These are phyloP conservation scores for Plasmodium inui DNA, from an alignment of 169 alveolate genomes.

Conservation along the genomic window DNA sequence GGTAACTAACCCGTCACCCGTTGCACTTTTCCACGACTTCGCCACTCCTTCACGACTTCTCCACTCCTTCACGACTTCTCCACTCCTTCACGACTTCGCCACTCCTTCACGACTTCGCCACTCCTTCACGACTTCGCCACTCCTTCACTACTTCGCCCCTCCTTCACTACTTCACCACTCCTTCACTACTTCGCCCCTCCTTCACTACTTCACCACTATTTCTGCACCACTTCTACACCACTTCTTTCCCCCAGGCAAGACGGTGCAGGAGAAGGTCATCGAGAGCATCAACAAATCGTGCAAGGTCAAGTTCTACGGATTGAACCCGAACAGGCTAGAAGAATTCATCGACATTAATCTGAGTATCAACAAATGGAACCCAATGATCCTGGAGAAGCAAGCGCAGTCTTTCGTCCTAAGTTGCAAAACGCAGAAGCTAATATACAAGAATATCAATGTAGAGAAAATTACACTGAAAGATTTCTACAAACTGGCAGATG, in stretches of 20 bases:
- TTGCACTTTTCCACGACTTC: background rate
- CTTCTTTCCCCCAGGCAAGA: background rate
- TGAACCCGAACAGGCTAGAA: background rate
- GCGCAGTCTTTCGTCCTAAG: slow-evolving; percentile 15
- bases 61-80: background rate
- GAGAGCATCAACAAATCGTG: slow-evolving; percentile 28
- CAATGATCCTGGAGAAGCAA: slow-evolving; percentile 15
- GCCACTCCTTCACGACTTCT: too few relatives aligned
- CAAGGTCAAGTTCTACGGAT: slow-evolving; percentile 13
- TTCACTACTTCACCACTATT: background rate
- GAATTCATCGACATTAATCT: slow-evolving; percentile 32
- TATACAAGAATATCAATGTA: slow-evolving; percentile 15
- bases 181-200: background rate
- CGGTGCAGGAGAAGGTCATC: slow-evolving; percentile 32
- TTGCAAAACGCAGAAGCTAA: slow-evolving; percentile 19
- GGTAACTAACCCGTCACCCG: background rate
- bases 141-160: background rate
- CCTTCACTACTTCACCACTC: background rate
- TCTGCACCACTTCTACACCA: background rate
- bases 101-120: too few relatives aligned
- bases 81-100: background rate
- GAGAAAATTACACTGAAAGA: background rate
- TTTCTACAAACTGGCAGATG: slow-evolving; percentile 21
- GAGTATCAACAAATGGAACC: slow-evolving; percentile 46
- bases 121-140: background rate